These are phyloP conservation scores for Rhodotorula diobovata DNA, from an alignment of 768 basidiomycete species.

Conservation along the genomic window DNA sequence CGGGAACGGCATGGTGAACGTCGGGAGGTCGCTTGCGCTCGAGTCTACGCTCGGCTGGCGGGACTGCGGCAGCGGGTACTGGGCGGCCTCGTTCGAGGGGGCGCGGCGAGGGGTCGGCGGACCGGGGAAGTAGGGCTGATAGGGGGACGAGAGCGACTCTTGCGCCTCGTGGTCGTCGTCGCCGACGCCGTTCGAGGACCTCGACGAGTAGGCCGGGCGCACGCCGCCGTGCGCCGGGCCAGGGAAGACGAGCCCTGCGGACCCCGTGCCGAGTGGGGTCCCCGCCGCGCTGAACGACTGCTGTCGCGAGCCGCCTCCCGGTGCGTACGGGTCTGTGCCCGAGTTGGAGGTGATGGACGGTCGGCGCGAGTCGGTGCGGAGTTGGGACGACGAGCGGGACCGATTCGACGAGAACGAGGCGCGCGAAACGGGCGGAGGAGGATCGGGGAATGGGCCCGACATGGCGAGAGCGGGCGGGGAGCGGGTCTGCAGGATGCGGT, in stretches of 20 bases:
- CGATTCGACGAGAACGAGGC: background rate
- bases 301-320: background rate
- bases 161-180: background rate
- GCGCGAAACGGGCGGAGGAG: background rate
- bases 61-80: constrained; percentile 3
- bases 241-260: constrained; percentile 5
- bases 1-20: constrained; percentile 6
- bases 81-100: background rate
- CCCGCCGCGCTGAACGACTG: constrained; percentile 2
- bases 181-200: background rate
- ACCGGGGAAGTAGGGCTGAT: constrained; percentile 9
- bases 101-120: background rate
- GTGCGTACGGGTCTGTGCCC: background rate
- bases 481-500: background rate
- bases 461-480: no score
- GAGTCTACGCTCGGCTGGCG: constrained; percentile 6
- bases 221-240: background rate
- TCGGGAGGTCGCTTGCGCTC: background rate
- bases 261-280: background rate
- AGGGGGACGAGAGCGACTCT: background rate
- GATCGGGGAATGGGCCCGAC: background rate
- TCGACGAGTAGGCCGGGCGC: background rate
- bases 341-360: background rate
- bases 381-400: background rate
- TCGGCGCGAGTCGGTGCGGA: background rate